phyloP scores from a whole-genome alignment of 306 rosid species.

The Pterocarpus santalinus region DNA sequence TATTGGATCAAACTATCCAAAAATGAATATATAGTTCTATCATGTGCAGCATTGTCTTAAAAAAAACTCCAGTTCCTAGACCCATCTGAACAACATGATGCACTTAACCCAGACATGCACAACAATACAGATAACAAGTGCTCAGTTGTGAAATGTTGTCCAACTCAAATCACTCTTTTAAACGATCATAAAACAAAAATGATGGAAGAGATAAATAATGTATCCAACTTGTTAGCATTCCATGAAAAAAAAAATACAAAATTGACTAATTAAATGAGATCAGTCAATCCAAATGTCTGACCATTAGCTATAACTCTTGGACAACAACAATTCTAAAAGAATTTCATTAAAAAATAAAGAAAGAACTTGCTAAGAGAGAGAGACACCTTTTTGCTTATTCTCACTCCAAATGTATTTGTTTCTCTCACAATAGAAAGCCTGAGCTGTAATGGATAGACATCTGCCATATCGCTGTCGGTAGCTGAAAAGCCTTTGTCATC shows the following conservation, averaged over 20 bases:
- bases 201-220: constrained; percentile 13
- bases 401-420: constrained; percentile 79
- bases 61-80: constrained; percentile 21
- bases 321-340: constrained; percentile 20
- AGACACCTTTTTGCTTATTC: constrained; percentile 91
- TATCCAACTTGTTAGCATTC: constrained; percentile 24
- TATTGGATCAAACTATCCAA: constrained; percentile 16
- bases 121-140: constrained; percentile 5
- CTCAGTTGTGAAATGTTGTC: constrained; percentile 5
- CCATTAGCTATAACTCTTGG: constrained; percentile 39
- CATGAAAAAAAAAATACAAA: constrained; percentile 32
- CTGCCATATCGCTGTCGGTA: constrained; percentile 77
- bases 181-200: constrained; percentile 33
- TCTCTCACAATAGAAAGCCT: constrained; percentile 83
- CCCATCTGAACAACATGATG: constrained; percentile 33
- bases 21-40: constrained; percentile 28
- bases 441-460: constrained; percentile 94
- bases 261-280: constrained; percentile 23
- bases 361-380: constrained; percentile 1
- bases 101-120: constrained; percentile 24
- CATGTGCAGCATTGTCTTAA: constrained; percentile 15
- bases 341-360: constrained; percentile 5
- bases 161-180: constrained; percentile 1
- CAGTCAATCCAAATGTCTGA: constrained; percentile 27
- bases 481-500: constrained; percentile 78